A percentile compares a stretch with the other conserved stretches of the same genome.
Evolutionary conservation across 345 rosid species (phyloP).

Genomic region (Mercurialis annua): DNA sequence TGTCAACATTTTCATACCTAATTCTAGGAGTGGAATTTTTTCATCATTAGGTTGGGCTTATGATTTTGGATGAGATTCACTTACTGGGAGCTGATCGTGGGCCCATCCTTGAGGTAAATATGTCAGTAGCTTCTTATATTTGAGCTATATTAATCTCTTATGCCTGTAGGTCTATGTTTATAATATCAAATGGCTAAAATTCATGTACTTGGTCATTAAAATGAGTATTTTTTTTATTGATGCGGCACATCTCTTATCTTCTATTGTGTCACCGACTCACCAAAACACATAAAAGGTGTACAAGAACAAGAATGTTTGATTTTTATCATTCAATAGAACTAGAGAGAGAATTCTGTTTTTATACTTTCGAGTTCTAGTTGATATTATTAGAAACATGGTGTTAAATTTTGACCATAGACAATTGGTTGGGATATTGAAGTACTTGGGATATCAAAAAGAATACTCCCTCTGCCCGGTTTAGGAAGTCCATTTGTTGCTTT

Average conservation of each 20-base stretch:
- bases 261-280: neutral
- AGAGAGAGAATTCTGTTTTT: neutral
- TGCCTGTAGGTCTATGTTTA: neutral
- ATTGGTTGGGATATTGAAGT: neutral
- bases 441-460: neutral
- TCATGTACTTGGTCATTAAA: neutral
- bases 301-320: too few relatives aligned
- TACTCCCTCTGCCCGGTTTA: too few relatives aligned
- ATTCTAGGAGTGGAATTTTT: conserved; percentile 16
- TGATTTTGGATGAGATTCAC: conserved; percentile 98
- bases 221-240: neutral
- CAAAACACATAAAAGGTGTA: too few relatives aligned
- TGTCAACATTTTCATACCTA: neutral
- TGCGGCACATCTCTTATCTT: neutral
- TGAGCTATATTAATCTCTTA: neutral
- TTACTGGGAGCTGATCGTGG: conserved; percentile 97
- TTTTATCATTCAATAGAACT: neutral
- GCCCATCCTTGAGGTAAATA: conserved; percentile 88
- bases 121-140: conserved; percentile 3
- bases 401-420: neutral
- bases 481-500: too few relatives aligned
- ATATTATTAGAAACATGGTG: neutral
- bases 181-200: neutral
- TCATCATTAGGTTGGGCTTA: conserved; percentile 76
- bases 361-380: neutral